phyloP scores from a whole-genome alignment of 257 asterid species.

The Coffea canephora region DNA sequence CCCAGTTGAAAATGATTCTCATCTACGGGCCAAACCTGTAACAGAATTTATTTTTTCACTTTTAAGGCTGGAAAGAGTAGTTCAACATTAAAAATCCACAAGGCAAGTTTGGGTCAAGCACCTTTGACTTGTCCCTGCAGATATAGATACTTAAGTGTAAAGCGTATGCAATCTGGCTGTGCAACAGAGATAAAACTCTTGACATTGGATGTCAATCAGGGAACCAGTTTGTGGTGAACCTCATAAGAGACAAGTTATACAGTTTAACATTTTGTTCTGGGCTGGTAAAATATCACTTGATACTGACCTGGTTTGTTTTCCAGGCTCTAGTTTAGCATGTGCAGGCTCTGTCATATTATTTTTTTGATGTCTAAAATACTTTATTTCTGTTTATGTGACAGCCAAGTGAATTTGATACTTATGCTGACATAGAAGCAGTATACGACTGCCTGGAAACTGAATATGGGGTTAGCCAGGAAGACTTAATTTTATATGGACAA shows the following conservation, averaged over 20 bases:
- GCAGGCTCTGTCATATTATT: background rate
- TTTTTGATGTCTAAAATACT: background rate
- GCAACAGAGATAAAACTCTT: background rate
- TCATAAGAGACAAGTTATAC: background rate
- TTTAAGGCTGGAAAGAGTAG: background rate
- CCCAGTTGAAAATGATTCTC: background rate
- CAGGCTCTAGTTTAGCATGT: background rate
- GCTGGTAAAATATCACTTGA: background rate
- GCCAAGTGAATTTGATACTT: slow-evolving; percentile 94
- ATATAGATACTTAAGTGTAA: background rate
- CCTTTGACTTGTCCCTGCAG: background rate
- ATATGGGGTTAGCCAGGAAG: slow-evolving; percentile 92
- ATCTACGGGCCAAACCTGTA: background rate
- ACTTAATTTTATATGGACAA: slow-evolving; percentile 85
- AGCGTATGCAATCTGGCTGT: background rate
- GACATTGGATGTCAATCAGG: background rate
- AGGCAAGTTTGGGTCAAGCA: background rate
- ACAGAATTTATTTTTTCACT: background rate
- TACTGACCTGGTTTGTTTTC: background rate
- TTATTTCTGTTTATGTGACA: slow-evolving; percentile 28
- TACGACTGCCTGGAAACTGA: slow-evolving; percentile 91
- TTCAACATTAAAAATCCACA: background rate
- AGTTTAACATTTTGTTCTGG: background rate
- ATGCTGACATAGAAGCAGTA: slow-evolving; percentile 96
- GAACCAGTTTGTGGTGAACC: background rate